Evolutionary conservation across 139 green algal genomes (phyloP).

Genomic region (Mesotaenium endlicherianum): DNA sequence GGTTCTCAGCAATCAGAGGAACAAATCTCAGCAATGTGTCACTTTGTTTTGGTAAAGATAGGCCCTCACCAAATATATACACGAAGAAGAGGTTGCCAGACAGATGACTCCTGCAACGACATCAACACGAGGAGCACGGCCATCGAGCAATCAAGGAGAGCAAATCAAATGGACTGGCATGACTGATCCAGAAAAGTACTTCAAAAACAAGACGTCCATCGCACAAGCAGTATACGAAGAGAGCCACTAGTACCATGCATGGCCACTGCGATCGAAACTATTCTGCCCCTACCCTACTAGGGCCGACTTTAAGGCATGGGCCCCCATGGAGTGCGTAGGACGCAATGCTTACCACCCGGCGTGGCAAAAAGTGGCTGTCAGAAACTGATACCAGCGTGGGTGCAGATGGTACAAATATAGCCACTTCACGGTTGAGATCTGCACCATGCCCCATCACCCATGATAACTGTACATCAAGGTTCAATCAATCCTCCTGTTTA

Average conservation of each 20-base stretch:
- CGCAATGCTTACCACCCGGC: conserved; percentile 8
- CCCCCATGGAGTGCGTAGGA: too few species aligned
- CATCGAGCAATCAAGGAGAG: too few species aligned
- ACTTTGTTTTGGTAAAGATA: not conserved
- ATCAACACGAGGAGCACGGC: not conserved
- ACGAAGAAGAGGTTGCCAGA: conserved; percentile 59
- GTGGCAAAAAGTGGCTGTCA: conserved; percentile 69
- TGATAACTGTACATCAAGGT: not conserved
- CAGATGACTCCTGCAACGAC: conserved; percentile 50
- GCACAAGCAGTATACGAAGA: not conserved
- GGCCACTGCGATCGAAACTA: too few species aligned
- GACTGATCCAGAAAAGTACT: not conserved
- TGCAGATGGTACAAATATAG: conserved; percentile 69
- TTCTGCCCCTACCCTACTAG: too few species aligned
- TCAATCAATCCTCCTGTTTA: not conserved
- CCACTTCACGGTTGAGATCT: conserved; percentile 49
- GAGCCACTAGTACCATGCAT: too few species aligned
- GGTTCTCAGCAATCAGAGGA: not conserved
- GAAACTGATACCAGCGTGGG: conserved; percentile 64
- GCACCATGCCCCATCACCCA: not conserved
- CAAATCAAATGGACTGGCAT: too few species aligned
- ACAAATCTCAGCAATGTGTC: not conserved
- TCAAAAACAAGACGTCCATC: not conserved
- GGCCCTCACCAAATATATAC: conserved; percentile 56
- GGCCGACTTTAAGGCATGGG: too few species aligned